A percentile compares a stretch with the other conserved stretches of the same genome.
phyloP scores from a whole-genome alignment of 2,329 filamentous ascomycete species.

The Amylocarpus encephaloides region DNA sequence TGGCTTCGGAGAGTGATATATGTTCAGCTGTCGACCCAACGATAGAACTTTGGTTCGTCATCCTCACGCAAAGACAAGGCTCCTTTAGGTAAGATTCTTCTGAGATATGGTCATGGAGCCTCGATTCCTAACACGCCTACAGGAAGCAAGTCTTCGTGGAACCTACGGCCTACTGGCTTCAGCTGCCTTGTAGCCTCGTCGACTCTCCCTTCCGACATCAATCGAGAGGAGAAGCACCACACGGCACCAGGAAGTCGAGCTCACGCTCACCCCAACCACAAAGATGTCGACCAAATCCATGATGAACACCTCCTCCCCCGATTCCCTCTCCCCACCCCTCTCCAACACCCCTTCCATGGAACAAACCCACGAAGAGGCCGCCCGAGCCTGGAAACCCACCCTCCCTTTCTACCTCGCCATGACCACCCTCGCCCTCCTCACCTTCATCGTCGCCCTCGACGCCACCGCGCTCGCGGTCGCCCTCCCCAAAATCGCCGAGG shows the following conservation, averaged over 20 bases:
- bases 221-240: too few species aligned
- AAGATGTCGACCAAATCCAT: background rate
- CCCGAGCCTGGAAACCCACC: background rate
- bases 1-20: too few species aligned
- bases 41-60: too few species aligned
- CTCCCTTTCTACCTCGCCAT: background rate
- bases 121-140: too few species aligned
- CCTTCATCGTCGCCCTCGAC: conserved; percentile 2
- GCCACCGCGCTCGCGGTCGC: background rate
- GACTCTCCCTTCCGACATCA: too few species aligned
- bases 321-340: background rate
- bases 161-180: too few species aligned
- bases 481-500: conserved; percentile 1
- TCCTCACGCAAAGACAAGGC: too few species aligned
- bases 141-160: too few species aligned
- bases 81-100: too few species aligned
- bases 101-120: too few species aligned
- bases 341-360: background rate
- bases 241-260: background rate
- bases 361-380: background rate
- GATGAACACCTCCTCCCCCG: background rate
- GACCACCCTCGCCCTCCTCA: conserved; percentile 4
- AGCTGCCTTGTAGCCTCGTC: too few species aligned
- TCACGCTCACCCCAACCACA: background rate
- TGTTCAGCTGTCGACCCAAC: too few species aligned